A percentile compares a stretch with the other conserved stretches of the same genome.
Conservation (phyloP, 2,329 filamentous ascomycete species). For the Aspergillus aculeatus region DNA sequence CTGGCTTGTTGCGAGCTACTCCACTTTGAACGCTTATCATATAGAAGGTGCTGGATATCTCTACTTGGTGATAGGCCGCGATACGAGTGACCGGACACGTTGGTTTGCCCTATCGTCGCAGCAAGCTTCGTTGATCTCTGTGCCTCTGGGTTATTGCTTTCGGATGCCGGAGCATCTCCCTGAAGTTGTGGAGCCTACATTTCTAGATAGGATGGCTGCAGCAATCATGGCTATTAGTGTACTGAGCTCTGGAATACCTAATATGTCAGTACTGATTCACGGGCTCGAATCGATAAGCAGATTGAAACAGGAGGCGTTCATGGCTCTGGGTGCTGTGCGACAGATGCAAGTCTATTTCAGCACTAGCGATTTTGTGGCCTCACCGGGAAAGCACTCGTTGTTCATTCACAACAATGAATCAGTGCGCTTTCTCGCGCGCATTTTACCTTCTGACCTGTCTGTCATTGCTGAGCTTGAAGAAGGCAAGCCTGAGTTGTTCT, state of each 20-base stretch:
- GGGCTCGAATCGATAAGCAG: background rate
- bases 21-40: background rate
- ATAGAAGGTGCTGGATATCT: background rate
- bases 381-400: background rate
- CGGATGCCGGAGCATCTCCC: background rate
- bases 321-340: background rate
- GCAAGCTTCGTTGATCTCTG: background rate
- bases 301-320: background rate
- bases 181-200: background rate
- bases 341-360: background rate
- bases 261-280: background rate
- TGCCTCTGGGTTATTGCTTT: background rate
- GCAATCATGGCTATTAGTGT: background rate
- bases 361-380: background rate
- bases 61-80: background rate
- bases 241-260: background rate
- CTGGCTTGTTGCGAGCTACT: background rate
- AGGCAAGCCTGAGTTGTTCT: background rate
- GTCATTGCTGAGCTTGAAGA: background rate
- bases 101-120: constrained; percentile 3
- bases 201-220: background rate
- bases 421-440: background rate
- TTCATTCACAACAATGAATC: background rate
- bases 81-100: background rate
- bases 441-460: background rate